These are phyloP conservation scores for Aspergillus unguis DNA, from an alignment of 2,329 filamentous ascomycete species.

Conservation along the genomic window DNA sequence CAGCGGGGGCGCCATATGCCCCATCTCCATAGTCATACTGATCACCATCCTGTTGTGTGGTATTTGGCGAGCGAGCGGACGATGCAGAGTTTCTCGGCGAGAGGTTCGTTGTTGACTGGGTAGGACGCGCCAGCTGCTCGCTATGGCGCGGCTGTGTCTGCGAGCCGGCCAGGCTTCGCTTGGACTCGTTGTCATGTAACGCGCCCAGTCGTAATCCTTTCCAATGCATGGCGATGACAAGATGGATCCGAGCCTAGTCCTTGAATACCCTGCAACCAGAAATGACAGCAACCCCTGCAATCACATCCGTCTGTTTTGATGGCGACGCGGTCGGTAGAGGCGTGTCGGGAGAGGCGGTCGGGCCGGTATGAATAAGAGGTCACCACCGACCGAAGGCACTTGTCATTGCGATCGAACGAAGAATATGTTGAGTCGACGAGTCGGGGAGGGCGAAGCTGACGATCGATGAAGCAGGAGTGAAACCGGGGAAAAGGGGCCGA, in stretches of 20 bases:
- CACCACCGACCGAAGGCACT: constrained; percentile 15
- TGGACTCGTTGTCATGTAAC: constrained; percentile 32
- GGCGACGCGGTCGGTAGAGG: constrained; percentile 4
- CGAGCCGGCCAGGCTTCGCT: constrained; percentile 33
- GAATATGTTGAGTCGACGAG: constrained; percentile 6
- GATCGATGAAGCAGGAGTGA: constrained; percentile 14
- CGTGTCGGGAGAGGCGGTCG: constrained; percentile 1
- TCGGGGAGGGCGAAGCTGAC: constrained; percentile 11
- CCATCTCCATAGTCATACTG: constrained; percentile 11
- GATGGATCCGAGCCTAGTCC: constrained; percentile 17
- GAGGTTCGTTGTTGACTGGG: constrained; percentile 27
- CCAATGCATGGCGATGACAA: constrained; percentile 38
- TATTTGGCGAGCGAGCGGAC: constrained; percentile 26
- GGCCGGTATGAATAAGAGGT: constrained; percentile 8
- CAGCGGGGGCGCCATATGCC: constrained; percentile 13
- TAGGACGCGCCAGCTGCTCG: constrained; percentile 36
- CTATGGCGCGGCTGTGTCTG: constrained; percentile 32
- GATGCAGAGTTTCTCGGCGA: constrained; percentile 35
- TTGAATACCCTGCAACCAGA: constrained; percentile 20
- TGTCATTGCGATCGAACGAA: constrained; percentile 16
- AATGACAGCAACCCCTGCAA: constrained; percentile 15
- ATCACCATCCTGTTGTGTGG: constrained; percentile 18
- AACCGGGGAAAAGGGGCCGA: constrained; percentile 14
- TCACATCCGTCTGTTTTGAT: constrained; percentile 4
- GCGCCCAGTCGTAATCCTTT: constrained; percentile 37